Evolutionary conservation across 140 eudicot species (phyloP), one percentile per base, ranked within the genome.

Genomic region (Erigeron philadelphicus): DNA sequence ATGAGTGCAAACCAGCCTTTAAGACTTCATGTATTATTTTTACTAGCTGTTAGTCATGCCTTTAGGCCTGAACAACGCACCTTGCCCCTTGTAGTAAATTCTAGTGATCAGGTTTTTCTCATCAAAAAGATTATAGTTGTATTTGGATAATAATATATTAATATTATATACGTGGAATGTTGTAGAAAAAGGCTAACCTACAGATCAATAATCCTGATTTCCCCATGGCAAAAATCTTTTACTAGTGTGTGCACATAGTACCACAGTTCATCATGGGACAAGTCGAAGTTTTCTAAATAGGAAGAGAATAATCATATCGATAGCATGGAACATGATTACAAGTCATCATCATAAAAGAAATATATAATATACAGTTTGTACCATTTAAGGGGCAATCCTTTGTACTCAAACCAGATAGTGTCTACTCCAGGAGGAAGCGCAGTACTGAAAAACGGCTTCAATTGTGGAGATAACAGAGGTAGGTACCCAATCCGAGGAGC

Each of bases 371-470:
- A 21, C 25, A 73, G 12, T 62, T 9, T 18, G 67, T 83, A 94
- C 99, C 99, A 94, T 81, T 94, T 94, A 64, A 94, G 87, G n/a
- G 99, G 97, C 82, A 89, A 69, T 63, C 99, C 97, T 75, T 82
- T 93, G 90, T 89, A 93, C 48, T 93, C 99, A 75, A 93, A 93
- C 99, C 97, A 93, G 11, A 93, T 82, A 47, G 97, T 93, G 74
- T 93, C 99, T 31, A 78, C 85, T 44, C 99, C 99, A 42, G 99
- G 99, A 72, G 99, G 99, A 78, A 94, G 97, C 42, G 95, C 81
- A 78, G 75, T 81, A 78, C 95, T 85, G 76, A 94, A 94, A 76
- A 78, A 82, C 67, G 99, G 97, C 84, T 84, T 89, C 56, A 89
- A 80, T 78, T 84, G 95, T 31, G 87, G 82, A 63, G 73, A 83